Conservation (phyloP, 1,284 basidiomycete species). For the Abortiporus biennis region DNA sequence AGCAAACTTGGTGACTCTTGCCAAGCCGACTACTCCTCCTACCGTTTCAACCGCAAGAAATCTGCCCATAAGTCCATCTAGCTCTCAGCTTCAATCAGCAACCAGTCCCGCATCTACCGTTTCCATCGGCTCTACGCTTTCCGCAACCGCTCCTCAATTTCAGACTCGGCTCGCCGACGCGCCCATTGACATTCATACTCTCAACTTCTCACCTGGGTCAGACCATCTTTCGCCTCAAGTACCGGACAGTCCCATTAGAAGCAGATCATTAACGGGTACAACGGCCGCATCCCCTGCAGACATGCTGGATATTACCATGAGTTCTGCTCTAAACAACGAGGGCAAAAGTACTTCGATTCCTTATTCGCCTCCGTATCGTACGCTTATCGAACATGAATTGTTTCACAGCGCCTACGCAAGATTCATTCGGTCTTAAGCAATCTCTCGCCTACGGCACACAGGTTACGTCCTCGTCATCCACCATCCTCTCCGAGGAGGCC, state of each 20-base stretch:
- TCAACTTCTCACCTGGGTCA: constrained; percentile 2
- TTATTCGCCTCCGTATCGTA: not conserved
- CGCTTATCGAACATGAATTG: not conserved
- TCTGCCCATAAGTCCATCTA: too few relatives aligned
- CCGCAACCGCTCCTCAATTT: constrained; percentile 12
- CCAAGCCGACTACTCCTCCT: not conserved
- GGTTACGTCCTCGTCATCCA: too few relatives aligned
- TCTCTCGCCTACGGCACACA: too few relatives aligned
- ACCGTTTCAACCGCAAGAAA: not conserved
- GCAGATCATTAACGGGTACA: not conserved
- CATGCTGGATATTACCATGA: constrained; percentile 3
- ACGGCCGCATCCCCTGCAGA: not conserved
- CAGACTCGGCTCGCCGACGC: constrained; percentile 10
- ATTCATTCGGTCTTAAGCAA: constrained; percentile 8
- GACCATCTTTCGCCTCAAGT: not conserved
- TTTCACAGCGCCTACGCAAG: constrained; percentile 12
- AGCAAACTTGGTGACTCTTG: too few relatives aligned
- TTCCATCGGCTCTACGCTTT: constrained; percentile 7
- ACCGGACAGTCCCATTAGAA: not conserved
- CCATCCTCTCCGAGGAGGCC: too few relatives aligned
- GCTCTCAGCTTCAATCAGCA: too few relatives aligned
- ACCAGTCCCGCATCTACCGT: constrained; percentile 3
- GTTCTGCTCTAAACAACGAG: constrained; percentile 4
- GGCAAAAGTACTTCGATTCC: constrained; percentile 6
- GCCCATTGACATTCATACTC: constrained; percentile 13